A percentile compares a stretch with the other conserved stretches of the same genome.
phyloP scores from a whole-genome alignment of 2,329 filamentous ascomycete genomes.

The Microdochium trichocladiopsis region DNA sequence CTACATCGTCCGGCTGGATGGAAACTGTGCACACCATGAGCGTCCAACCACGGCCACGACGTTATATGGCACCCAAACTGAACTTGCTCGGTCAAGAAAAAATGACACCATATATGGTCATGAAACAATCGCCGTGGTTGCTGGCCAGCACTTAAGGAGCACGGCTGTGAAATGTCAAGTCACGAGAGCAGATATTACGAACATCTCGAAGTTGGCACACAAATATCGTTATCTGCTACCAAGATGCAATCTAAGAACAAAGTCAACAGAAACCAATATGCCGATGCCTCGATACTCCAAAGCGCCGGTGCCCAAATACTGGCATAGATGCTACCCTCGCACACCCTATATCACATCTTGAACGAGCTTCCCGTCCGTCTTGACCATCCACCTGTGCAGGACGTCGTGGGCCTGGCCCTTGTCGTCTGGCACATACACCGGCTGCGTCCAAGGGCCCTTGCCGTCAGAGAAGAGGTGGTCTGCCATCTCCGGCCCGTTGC shows the following conservation, averaged over 20 bases:
- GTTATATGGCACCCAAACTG: too few species aligned
- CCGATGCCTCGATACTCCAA: background rate
- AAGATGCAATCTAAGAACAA: background rate
- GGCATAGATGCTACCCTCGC: background rate
- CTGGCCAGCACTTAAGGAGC: too few species aligned
- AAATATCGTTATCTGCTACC: background rate
- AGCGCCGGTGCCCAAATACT: background rate
- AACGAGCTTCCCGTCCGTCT: background rate
- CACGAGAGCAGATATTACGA: too few species aligned
- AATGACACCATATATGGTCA: too few species aligned
- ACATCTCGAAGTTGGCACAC: too few species aligned
- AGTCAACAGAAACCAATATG: background rate
- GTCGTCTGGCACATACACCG: constrained; percentile 2
- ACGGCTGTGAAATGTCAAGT: too few species aligned
- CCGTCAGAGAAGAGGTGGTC: constrained; percentile 1
- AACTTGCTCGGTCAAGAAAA: too few species aligned
- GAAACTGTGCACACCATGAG: too few species aligned
- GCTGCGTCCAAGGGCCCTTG: background rate
- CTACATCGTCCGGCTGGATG: too few species aligned
- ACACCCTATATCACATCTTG: background rate
- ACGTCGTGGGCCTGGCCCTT: background rate
- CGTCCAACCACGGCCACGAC: too few species aligned
- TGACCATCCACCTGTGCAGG: constrained; percentile 1
- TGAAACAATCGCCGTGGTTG: too few species aligned
- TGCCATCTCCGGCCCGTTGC: background rate